phyloP scores from a whole-genome alignment of 441 rosid species.

The Pelargonium myrrhifolium region DNA sequence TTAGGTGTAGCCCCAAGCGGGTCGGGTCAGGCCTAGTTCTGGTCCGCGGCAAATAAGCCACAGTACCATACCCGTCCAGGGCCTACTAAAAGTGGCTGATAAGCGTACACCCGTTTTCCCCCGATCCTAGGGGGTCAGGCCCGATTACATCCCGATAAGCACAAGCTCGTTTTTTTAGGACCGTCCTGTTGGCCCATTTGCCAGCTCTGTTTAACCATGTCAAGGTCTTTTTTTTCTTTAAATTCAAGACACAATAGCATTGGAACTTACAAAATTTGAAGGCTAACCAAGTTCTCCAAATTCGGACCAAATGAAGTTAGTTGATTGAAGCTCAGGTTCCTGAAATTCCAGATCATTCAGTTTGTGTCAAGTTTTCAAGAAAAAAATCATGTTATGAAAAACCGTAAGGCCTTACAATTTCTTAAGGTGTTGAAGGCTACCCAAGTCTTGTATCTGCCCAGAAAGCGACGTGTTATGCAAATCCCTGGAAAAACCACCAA shows the following conservation, averaged over 20 bases:
- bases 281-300: slow-evolving; percentile 49
- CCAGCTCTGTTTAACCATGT: too few species aligned
- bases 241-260: slow-evolving; percentile 1
- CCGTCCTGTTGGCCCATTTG: too few species aligned
- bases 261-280: slow-evolving; percentile 68
- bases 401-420: slow-evolving; percentile 42
- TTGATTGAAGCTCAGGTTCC: slow-evolving; percentile 83
- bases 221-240: too few species aligned
- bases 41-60: too few species aligned
- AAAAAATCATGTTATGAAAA: background rate
- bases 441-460: slow-evolving; percentile 68
- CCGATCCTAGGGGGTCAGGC: too few species aligned
- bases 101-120: too few species aligned
- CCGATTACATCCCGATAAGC: too few species aligned
- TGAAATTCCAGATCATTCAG: slow-evolving; percentile 25
- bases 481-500: slow-evolving; percentile 42
- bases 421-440: slow-evolving; percentile 67
- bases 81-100: too few species aligned
- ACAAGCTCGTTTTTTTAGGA: too few species aligned
- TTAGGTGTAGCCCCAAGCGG: too few species aligned
- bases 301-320: slow-evolving; percentile 66
- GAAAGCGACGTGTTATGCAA: slow-evolving; percentile 82
- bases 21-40: too few species aligned
- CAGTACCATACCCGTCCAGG: too few species aligned
- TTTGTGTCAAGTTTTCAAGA: slow-evolving; percentile 7